Conservation (phyloP, 176 grass and related monocot genomes). For the Bromus sterilis region DNA sequence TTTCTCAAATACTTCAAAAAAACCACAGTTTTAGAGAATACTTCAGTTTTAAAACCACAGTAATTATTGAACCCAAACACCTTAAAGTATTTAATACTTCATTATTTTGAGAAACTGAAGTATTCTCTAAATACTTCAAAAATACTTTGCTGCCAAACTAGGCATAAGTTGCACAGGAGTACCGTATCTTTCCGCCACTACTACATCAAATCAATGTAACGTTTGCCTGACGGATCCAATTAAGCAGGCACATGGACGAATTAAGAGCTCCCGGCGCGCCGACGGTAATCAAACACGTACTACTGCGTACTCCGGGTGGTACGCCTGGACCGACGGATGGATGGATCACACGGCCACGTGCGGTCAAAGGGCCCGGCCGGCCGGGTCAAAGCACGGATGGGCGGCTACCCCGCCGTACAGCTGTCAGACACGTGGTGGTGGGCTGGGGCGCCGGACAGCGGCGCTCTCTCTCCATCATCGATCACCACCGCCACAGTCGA, state of each 20-base stretch:
- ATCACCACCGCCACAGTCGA: neutral
- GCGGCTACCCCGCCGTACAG: conserved; percentile 21
- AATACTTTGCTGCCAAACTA: too few species aligned
- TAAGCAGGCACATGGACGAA: neutral
- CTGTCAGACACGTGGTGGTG: conserved; percentile 66
- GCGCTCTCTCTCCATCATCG: neutral
- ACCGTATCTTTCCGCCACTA: too few species aligned
- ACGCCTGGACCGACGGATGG: neutral
- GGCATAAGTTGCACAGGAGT: too few species aligned
- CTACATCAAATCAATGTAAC: neutral
- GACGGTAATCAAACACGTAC: neutral
- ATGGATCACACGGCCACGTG: conserved; percentile 4
- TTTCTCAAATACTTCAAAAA: too few species aligned
- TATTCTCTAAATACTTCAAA: too few species aligned
- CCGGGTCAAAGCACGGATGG: conserved; percentile 21
- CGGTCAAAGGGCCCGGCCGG: conserved; percentile 17
- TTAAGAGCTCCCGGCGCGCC: neutral
- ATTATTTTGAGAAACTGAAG: too few species aligned
- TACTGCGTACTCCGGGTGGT: neutral
- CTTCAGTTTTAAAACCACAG: too few species aligned
- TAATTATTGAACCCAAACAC: too few species aligned
- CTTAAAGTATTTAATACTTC: too few species aligned
- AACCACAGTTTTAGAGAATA: too few species aligned
- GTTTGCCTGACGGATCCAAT: neutral
- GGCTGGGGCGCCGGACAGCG: neutral